Percentiles rank a stretch among this genome's conserved stretches.
phyloP scores from a whole-genome alignment of 106 monocot species.

The Dendrobium catenatum region DNA sequence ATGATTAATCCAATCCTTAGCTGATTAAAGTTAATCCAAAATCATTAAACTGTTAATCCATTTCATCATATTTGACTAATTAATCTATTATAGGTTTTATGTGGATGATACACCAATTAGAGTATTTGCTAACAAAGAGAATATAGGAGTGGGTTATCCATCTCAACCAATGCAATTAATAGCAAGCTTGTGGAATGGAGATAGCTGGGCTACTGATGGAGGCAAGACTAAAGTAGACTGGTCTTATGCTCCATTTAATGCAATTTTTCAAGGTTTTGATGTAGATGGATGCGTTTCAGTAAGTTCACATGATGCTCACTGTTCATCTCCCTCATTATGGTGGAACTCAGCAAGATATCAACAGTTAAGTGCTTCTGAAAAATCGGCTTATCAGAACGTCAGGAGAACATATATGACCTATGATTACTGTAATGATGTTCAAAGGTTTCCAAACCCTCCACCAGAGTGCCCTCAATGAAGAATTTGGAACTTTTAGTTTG shows the following conservation, averaged over 20 bases:
- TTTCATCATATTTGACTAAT: neutral
- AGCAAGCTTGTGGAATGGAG: constrained; percentile 64
- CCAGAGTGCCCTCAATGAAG: constrained; percentile 34
- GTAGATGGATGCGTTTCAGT: constrained; percentile 28
- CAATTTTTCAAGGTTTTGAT: constrained; percentile 37
- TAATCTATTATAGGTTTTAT: constrained; percentile 33
- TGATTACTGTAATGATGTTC: constrained; percentile 50
- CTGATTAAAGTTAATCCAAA: neutral
- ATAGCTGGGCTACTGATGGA: constrained; percentile 71
- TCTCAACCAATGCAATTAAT: constrained; percentile 43
- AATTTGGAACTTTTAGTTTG: neutral
- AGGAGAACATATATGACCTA: constrained; percentile 34
- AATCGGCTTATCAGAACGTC: constrained; percentile 14
- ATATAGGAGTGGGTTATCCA: constrained; percentile 34
- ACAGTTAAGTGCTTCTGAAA: constrained; percentile 24
- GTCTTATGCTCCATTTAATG: constrained; percentile 42
- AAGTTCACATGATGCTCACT: neutral
- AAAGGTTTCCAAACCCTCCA: constrained; percentile 19
- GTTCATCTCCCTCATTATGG: constrained; percentile 24
- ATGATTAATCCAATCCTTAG: neutral
- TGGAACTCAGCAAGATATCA: constrained; percentile 44
- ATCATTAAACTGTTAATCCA: no score
- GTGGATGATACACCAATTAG: constrained; percentile 58
- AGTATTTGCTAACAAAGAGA: constrained; percentile 31
- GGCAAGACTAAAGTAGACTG: constrained; percentile 51